Base-by-base conservation (phyloP, 2,329 filamentous ascomycete species). In the Verticillium tricorpus region DNA sequence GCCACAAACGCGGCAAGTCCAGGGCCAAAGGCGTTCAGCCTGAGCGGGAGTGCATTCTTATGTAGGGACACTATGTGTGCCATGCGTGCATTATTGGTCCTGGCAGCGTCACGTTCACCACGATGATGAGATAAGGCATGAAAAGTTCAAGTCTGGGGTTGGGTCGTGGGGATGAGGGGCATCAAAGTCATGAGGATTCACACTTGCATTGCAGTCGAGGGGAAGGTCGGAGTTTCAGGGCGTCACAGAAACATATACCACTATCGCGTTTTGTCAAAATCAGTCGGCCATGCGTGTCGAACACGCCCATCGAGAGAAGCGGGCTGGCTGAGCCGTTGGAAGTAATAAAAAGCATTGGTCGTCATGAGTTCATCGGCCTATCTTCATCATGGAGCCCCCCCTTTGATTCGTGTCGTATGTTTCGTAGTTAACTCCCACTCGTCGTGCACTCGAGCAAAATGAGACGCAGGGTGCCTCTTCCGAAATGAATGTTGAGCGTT, bases 11-110 rank as follows among this genome's bases (percentile, higher is more conserved):
- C 52, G 67, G 69, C 56, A 78, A 76, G 62, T 74, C 74, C 50
- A 73, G 69, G 63, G 70, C 70, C 22, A 80, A 78, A 62, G 61
- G 63, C 28, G 65, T 67, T 45, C 62, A 66, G 40, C 75, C 77
- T 1, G 81, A 83, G 62, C 74, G 81, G 65, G 80, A 83, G 67
- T 83, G 81, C 67, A 69, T 67, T 11, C 71, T 83, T 59, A 83
- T 83, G 81, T 83, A 69, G 69, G 57, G 59, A 8, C 54, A 25
- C 12, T 19, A 22, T 52, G 45, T 22, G 45, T 52, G 28, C 19
- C 45, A 22, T 25, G 19, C 45, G 19, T 52, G n/a, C 45, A 52
- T 19, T 19, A 19, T 52, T 22, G 45, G 45, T 52, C 45, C 39
- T 52, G 45, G 12, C n/a, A 52, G 45, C 45, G 19, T 25, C 19